Evolutionary conservation across 1,284 basidiomycete genomes (phyloP).

Genomic region (Ustilago tritici): DNA sequence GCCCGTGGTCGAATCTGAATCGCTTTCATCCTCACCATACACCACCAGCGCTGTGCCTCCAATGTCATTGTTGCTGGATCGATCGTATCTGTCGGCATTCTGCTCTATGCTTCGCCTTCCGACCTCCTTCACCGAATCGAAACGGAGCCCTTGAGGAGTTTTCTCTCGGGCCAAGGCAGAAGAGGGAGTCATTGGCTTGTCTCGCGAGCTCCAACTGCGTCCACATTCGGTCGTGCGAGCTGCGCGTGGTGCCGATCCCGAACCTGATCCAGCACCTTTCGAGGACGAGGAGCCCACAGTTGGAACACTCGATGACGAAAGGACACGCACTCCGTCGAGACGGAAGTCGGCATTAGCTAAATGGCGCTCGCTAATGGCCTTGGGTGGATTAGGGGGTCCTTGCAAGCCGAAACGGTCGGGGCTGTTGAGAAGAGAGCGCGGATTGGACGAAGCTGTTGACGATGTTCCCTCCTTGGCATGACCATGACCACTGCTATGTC

Average conservation of each 20-base stretch:
- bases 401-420: constrained; percentile 63
- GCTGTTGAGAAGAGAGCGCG: constrained; percentile 49
- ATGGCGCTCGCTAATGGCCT: constrained; percentile 62
- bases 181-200: constrained; percentile 41
- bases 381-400: constrained; percentile 62
- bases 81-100: constrained; percentile 19
- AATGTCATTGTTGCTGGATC: constrained; percentile 7
- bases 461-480: constrained; percentile 11
- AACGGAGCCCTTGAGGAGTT: constrained; percentile 33
- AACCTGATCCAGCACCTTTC: not conserved
- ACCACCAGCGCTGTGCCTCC: constrained; percentile 63
- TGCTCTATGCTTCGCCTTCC: not conserved
- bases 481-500: not conserved
- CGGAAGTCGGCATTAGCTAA: constrained; percentile 63
- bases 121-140: constrained; percentile 7
- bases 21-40: constrained; percentile 64
- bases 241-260: constrained; percentile 17
- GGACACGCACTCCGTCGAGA: constrained; percentile 40
- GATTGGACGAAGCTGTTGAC: constrained; percentile 28
- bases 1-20: constrained; percentile 50
- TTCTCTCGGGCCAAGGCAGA: constrained; percentile 38
- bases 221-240: constrained; percentile 12
- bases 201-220: constrained; percentile 24
- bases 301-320: constrained; percentile 1
- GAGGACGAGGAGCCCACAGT: not conserved